Evolutionary conservation across 116 monocot species (phyloP).

Genomic region (Papilionanthe hybrid): DNA sequence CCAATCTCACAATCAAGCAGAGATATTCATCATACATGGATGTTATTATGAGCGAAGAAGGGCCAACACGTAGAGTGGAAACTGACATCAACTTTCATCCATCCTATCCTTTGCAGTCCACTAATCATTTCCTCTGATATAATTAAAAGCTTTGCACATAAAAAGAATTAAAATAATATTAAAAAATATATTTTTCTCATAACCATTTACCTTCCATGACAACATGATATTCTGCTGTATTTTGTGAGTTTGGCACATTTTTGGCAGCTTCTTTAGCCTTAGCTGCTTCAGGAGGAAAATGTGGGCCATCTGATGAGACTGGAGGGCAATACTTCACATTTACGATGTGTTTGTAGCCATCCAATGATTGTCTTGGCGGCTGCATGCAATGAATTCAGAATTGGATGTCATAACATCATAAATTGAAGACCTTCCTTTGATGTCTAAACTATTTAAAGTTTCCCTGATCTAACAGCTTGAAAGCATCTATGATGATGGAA

Average conservation of each 20-base stretch:
- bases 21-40: slow-evolving; percentile 52
- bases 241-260: slow-evolving; percentile 40
- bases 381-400: slow-evolving; percentile 16
- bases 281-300: slow-evolving; percentile 63
- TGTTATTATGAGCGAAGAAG: slow-evolving; percentile 89
- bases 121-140: slow-evolving; percentile 83
- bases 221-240: slow-evolving; percentile 53
- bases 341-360: slow-evolving; percentile 89
- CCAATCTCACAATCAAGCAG: background rate
- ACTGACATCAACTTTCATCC: slow-evolving; percentile 96
- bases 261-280: slow-evolving; percentile 61
- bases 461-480: background rate
- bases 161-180: background rate
- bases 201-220: slow-evolving; percentile 69
- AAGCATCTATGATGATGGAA: too few relatives aligned
- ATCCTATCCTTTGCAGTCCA: slow-evolving; percentile 81
- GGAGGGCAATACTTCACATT: slow-evolving; percentile 67
- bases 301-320: slow-evolving; percentile 44
- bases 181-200: background rate
- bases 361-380: slow-evolving; percentile 63
- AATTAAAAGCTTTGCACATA: background rate
- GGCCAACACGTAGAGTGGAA: slow-evolving; percentile 90
- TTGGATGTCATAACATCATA: background rate
- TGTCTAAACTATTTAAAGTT: background rate
- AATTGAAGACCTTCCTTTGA: background rate